Evolutionary conservation across 495 filamentous ascomycete species (phyloP), one percentile per base, ranked within the genome.

Genomic region (Aspergillus panamensis): DNA sequence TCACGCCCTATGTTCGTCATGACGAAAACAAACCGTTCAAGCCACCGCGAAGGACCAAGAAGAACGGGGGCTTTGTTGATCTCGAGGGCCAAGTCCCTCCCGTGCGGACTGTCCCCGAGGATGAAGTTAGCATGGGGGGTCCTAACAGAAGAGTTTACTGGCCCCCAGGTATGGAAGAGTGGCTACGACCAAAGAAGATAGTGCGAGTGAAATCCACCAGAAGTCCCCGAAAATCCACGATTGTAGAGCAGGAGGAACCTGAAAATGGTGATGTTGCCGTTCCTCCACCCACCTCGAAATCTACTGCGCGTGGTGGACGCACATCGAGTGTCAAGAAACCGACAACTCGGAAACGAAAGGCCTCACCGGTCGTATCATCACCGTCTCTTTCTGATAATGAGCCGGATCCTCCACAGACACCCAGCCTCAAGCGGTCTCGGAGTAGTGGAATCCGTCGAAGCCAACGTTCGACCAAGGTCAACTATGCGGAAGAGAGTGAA

Each of bases 71-170:
- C 21, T 80, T 79, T 31, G 75, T 77, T 17, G 79, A 84, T 4
- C 75, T 77, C 6, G 76, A 76, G 8, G 78, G 74, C 0, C 76
- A 77, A 6, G 72, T 77, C 0, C 72, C 79, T 5, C 75, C 77
- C 3, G 70, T 69, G 1, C 58, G 55, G 58, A 63, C 60, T 19
- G 67, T 96, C 1, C 65, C 79, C 0, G 86, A 89, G 5, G 82
- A 87, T 20, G 90, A 96, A 33, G 69, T 93, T 8, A 88, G 84
- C 3, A 96, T 97, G 92, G 93, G 93, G 25, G 94, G 93, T 0
- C 83, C 86, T 3, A 80, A 94, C n/a, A 74, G 87, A 51, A 77
- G 92, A 39, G 94, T 97, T 1, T 97, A 96, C 68, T 97, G 94
- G 93, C 92, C 91, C 0, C 78, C 82, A 0, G 90, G 89, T 1